Percentiles rank a stretch among this genome's conserved stretches.
phyloP scores from a whole-genome alignment of 1,284 basidiomycete species.

The Fomitopsis betulina region DNA sequence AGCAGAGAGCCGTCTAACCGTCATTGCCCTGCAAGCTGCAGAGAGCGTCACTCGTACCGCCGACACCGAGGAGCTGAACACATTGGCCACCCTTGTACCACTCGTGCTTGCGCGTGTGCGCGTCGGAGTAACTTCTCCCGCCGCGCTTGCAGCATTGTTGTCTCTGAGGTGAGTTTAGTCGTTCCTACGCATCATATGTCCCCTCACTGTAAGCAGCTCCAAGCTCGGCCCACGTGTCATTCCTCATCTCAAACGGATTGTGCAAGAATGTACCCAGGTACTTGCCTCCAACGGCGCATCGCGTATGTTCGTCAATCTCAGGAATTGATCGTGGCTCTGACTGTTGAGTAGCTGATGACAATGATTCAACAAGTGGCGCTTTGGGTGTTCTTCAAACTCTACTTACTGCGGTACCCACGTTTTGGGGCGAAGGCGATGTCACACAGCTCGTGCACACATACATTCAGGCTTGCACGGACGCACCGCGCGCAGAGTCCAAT shows the following conservation, averaged over 20 bases:
- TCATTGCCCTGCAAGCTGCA: conserved; percentile 55
- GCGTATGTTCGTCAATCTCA: not conserved
- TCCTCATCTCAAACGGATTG: conserved; percentile 74
- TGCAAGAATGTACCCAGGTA: conserved; percentile 49
- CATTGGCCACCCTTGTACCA: conserved; percentile 57
- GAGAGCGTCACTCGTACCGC: conserved; percentile 54
- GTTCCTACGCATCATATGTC: not conserved
- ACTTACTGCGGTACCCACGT: conserved; percentile 60
- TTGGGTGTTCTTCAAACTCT: conserved; percentile 52
- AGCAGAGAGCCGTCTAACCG: conserved; percentile 34
- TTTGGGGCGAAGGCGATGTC: conserved; percentile 65
- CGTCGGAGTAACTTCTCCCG: conserved; percentile 30
- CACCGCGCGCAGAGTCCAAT: conserved; percentile 19
- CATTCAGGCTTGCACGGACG: conserved; percentile 38
- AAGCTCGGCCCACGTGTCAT: conserved; percentile 86
- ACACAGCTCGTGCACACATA: conserved; percentile 51
- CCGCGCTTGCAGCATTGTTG: conserved; percentile 51
- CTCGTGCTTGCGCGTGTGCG: conserved; percentile 46
- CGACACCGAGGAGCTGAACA: conserved; percentile 60
- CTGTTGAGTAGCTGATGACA: conserved; percentile 6
- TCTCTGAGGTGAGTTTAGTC: conserved; percentile 51
- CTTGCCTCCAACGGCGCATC: conserved; percentile 21
- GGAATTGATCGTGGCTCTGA: not conserved
- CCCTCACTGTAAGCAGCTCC: conserved; percentile 36
- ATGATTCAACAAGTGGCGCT: conserved; percentile 32